phyloP scores from a whole-genome alignment of 495 filamentous ascomycete genomes.

The Xylaria grammica region DNA sequence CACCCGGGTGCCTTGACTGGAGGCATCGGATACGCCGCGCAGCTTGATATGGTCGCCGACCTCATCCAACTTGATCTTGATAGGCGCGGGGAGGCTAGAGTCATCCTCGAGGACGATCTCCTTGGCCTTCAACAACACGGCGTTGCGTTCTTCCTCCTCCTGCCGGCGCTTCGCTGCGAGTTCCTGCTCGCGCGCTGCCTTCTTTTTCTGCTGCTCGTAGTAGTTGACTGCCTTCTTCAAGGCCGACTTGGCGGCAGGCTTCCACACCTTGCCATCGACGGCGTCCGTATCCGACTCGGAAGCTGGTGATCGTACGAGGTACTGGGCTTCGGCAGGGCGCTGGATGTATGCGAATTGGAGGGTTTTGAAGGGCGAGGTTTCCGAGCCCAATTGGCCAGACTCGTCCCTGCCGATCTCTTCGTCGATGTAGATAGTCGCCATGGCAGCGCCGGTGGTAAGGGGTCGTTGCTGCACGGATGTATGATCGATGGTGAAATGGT shows the following conservation, averaged over 20 bases:
- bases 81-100: constrained; percentile 74
- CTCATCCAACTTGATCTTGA: constrained; percentile 73
- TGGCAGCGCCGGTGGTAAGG: constrained; percentile 32
- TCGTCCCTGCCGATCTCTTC: constrained; percentile 75
- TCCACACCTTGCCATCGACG: constrained; percentile 62
- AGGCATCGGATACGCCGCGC: constrained; percentile 28
- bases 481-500: not conserved
- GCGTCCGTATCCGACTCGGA: constrained; percentile 65
- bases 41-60: constrained; percentile 25
- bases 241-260: constrained; percentile 77
- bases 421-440: constrained; percentile 71
- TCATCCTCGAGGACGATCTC: constrained; percentile 86
- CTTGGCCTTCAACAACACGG: constrained; percentile 43
- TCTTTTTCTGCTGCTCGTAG: constrained; percentile 74
- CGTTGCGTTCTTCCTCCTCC: constrained; percentile 72
- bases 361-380: constrained; percentile 77
- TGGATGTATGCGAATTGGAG: constrained; percentile 76
- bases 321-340: constrained; percentile 64
- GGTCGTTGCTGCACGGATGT: not conserved
- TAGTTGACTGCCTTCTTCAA: constrained; percentile 78
- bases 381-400: constrained; percentile 60
- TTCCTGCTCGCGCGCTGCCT: constrained; percentile 67
- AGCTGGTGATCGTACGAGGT: constrained; percentile 69
- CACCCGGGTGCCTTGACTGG: constrained; percentile 74
- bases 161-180: constrained; percentile 66